Conservation (phyloP, 2,329 filamentous ascomycete species). For the Parafenestella ontariensis region DNA sequence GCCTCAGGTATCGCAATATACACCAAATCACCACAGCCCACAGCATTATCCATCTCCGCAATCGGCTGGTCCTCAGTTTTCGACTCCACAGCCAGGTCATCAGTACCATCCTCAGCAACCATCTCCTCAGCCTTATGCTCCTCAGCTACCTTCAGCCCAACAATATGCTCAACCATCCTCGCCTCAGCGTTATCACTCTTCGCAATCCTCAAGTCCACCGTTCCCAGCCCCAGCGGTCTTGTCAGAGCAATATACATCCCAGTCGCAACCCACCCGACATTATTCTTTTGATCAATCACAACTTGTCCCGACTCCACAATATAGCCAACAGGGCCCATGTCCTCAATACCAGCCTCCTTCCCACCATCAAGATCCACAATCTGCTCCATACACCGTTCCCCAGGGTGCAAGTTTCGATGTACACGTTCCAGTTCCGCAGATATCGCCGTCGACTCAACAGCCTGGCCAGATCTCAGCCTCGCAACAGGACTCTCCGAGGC, state of each 20-base stretch:
- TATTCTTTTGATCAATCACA: constrained; percentile 31
- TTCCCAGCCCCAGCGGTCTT: constrained; percentile 25
- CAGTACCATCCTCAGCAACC: constrained; percentile 35
- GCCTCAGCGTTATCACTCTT: constrained; percentile 35
- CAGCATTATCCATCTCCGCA: constrained; percentile 36
- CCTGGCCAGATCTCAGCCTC: constrained; percentile 19
- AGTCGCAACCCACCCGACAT: constrained; percentile 26
- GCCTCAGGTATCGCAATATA: constrained; percentile 32
- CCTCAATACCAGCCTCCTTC: constrained; percentile 30
- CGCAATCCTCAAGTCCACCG: constrained; percentile 25
- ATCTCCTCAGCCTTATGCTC: constrained; percentile 17
- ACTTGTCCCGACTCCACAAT: constrained; percentile 21
- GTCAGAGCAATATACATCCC: constrained; percentile 27
- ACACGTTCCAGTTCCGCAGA: constrained; percentile 25
- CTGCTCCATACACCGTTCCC: constrained; percentile 34
- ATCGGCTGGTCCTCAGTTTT: constrained; percentile 26
- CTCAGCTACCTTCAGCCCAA: constrained; percentile 18
- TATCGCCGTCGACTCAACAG: constrained; percentile 20
- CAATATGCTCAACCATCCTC: constrained; percentile 35
- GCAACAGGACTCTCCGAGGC: constrained; percentile 35
- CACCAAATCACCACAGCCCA: constrained; percentile 30
- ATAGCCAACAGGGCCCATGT: constrained; percentile 20
- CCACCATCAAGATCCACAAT: constrained; percentile 28
- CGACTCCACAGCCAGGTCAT: constrained; percentile 23
- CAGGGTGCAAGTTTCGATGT: constrained; percentile 33